Conservation (phyloP, 768 basidiomycete species). For the Macrolepiota dolichaula region DNA sequence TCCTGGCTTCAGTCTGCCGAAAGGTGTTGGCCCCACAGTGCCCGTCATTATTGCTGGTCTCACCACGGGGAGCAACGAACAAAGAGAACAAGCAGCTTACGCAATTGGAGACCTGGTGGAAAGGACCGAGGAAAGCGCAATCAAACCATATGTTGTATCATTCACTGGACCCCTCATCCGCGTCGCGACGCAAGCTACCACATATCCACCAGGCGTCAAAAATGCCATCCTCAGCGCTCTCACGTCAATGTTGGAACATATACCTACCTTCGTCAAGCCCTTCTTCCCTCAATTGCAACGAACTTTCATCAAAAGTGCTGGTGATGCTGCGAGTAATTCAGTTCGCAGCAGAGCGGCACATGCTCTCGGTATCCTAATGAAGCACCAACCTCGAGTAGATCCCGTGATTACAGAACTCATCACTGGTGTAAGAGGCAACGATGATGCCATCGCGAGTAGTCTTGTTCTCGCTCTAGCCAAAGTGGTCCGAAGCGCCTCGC, state of each 20-base stretch:
- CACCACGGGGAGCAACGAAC: conserved; percentile 91
- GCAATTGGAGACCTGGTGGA: conserved; percentile 96
- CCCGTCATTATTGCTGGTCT: conserved; percentile 91
- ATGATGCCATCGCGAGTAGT: conserved; percentile 73
- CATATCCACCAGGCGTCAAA: conserved; percentile 92
- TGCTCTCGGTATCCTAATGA: conserved; percentile 88
- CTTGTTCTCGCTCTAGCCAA: conserved; percentile 73
- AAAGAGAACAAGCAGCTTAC: conserved; percentile 92
- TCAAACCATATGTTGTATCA: conserved; percentile 94
- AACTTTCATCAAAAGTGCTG: conserved; percentile 91
- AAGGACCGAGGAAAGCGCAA: conserved; percentile 70
- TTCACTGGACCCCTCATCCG: conserved; percentile 96
- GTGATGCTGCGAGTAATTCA: conserved; percentile 71
- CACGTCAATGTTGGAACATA: conserved; percentile 77
- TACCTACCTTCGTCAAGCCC: conserved; percentile 88
- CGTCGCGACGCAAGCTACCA: conserved; percentile 85
- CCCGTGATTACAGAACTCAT: conserved; percentile 91
- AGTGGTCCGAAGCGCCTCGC: conserved; percentile 66
- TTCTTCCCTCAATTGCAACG: conserved; percentile 98
- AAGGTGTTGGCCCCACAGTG: conserved; percentile 80
- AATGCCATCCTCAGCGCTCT: conserved; percentile 86
- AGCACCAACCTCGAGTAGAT: conserved; percentile 85
- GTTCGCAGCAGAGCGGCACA: conserved; percentile 82
- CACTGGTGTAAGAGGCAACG: conserved; percentile 49
- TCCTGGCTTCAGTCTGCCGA: conserved; percentile 82